Percentiles rank a stretch among this genome's conserved stretches.
Evolutionary conservation across 1,284 basidiomycete genomes (phyloP).

Genomic region (Ceratobasidium sp.): DNA sequence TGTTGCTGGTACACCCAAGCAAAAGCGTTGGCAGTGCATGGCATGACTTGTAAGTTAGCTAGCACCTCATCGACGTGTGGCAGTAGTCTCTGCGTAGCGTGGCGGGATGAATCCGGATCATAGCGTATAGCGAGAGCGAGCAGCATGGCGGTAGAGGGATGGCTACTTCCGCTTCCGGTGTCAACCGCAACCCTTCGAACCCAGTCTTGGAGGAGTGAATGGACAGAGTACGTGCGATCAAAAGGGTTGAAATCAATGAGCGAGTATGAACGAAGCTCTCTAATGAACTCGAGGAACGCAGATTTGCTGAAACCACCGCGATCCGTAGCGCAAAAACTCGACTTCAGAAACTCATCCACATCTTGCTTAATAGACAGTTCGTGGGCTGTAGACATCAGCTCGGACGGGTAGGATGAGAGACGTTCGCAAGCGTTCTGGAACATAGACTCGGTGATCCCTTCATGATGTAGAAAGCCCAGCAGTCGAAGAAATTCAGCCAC

Average conservation of each 20-base stretch:
- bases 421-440: not conserved
- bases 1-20: not conserved
- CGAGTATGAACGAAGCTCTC: conserved; percentile 22
- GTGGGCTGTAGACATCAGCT: not conserved
- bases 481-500: conserved; percentile 7
- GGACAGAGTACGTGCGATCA: not conserved
- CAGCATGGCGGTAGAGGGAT: not conserved
- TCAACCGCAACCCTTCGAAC: not conserved
- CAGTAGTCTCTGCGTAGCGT: not conserved
- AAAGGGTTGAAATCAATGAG: conserved; percentile 16
- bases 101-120: not conserved
- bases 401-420: not conserved
- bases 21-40: not conserved
- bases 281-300: conserved; percentile 14
- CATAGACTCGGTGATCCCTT: conserved; percentile 7
- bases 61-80: not conserved
- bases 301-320: not conserved
- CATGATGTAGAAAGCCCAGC: conserved; percentile 18
- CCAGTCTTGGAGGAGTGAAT: conserved; percentile 8
- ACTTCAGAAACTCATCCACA: not conserved
- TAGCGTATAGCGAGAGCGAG: not conserved
- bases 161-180: not conserved
- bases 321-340: not conserved
- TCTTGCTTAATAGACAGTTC: not conserved
- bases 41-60: not conserved